Evolutionary conservation across 306 rosid genomes (phyloP), one percentile per base, ranked within the genome.

Genomic region (Citrullus colocynthis): DNA sequence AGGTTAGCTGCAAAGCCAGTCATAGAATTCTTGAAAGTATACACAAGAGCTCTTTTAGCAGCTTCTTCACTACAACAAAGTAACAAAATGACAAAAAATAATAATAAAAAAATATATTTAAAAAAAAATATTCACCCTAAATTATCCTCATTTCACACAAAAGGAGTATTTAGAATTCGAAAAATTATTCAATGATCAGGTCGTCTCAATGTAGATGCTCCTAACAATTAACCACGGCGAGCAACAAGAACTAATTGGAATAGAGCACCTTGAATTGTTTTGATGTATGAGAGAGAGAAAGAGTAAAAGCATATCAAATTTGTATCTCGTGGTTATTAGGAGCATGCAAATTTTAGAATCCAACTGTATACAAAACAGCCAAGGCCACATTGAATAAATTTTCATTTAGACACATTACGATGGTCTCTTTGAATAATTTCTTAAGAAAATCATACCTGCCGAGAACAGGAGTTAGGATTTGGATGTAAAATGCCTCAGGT

Each of bases 1-100:
- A 93, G 93, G 88, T 85, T 88, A 41, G 98, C 98, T 16, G 98
- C 89, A 86, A 93, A 93, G 36, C 98, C 98, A 86, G 84, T 85
- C 1, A 93, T 93, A 41, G 96, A 97, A 5, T 79, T 51, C 89
- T 93, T 91, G 85, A 90, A 93, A 77, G 91, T 91, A 57, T 93
- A 93, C 74, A 91, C 18, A 85, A 93, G 88, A 85, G 97, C 96
- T 64, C 85, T 90, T 85, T 81, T 93, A 30, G 98, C 98, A 80
- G 96, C 96, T 32, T 88, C 96, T 74, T 91, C 90, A 78, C 98
- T 93, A 16, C 54, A 48, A 80, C 71, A 45, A 34, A 36, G 9
- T n/a, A 65, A 36, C 73, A 4, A 65, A 65, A 32, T 16, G 0
- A 55, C 3, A 55, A 9, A 18, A 17, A 54, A 54, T 24, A 24